These are phyloP conservation scores for Colletotrichum viniferum DNA, from an alignment of 2,329 filamentous ascomycete species.

Conservation along the genomic window DNA sequence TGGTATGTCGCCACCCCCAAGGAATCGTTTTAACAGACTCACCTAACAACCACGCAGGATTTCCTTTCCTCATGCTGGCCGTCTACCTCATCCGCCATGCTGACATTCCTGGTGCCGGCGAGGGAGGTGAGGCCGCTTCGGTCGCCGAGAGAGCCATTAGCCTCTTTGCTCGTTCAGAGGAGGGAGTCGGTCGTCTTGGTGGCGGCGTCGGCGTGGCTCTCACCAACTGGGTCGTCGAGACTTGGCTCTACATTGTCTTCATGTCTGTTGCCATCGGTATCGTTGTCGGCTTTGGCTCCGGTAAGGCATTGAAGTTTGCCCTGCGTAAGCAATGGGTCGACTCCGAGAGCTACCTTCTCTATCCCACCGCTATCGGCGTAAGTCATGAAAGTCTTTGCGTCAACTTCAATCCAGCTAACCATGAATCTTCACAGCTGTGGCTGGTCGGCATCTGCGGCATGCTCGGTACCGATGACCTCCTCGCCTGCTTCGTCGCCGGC, in stretches of 20 bases:
- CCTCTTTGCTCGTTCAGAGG: conserved; percentile 26
- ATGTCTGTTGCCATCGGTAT: conserved; percentile 57
- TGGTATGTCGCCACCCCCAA: too few species aligned
- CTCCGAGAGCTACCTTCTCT: conserved; percentile 56
- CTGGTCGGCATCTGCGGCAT: conserved; percentile 61
- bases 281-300: conserved; percentile 51
- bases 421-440: conserved; percentile 49
- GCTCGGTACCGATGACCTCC: conserved; percentile 62
- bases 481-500: conserved; percentile 66
- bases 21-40: too few species aligned
- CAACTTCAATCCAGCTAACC: not conserved
- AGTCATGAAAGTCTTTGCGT: conserved; percentile 22
- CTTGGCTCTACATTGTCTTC: conserved; percentile 64
- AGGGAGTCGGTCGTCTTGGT: conserved; percentile 51
- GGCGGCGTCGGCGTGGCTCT: conserved; percentile 56
- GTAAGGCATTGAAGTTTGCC: conserved; percentile 49
- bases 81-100: conserved; percentile 61
- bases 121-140: conserved; percentile 21
- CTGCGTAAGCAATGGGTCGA: conserved; percentile 58
- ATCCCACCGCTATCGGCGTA: conserved; percentile 52
- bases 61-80: conserved; percentile 64
- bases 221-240: conserved; percentile 63
- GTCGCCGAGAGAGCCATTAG: not conserved
- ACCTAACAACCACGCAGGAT: conserved; percentile 36
- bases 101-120: conserved; percentile 25